Percentiles rank a stretch among this genome's conserved stretches.
These are phyloP conservation scores for Cyberlindnera mycetangii DNA, from an alignment of 805 yeast species.

Conservation along the genomic window DNA sequence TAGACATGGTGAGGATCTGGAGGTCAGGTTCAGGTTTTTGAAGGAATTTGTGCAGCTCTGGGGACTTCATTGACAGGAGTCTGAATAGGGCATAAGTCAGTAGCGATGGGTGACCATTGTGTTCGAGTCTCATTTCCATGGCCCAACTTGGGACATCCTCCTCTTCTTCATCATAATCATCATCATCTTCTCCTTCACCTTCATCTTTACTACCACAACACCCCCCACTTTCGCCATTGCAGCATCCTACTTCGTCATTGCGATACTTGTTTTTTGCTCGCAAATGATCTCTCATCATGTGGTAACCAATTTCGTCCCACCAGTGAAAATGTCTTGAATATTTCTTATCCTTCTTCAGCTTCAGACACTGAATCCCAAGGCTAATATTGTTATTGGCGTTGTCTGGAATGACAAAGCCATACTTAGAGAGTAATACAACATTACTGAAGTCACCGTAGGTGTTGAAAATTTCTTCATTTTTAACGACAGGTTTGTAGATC, in stretches of 20 bases:
- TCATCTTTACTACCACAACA: slow-evolving; percentile 17
- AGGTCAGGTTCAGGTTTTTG: slow-evolving; percentile 16
- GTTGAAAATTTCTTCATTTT: slow-evolving; percentile 67
- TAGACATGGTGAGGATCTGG: slow-evolving; percentile 16
- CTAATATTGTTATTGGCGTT: slow-evolving; percentile 56
- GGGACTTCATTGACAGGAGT: slow-evolving; percentile 31
- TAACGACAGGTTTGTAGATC: slow-evolving; percentile 39
- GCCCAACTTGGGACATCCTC: slow-evolving; percentile 40
- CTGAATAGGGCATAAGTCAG: slow-evolving; percentile 43
- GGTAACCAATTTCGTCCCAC: slow-evolving; percentile 48
- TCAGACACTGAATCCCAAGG: slow-evolving; percentile 49
- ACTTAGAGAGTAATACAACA: slow-evolving; percentile 62
- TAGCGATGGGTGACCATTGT: slow-evolving; percentile 43
- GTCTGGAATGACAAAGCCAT: slow-evolving; percentile 67
- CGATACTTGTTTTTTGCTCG: slow-evolving; percentile 15
- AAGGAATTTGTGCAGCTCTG: slow-evolving; percentile 28
- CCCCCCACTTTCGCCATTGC: no score
- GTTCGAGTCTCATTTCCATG: slow-evolving; percentile 37
- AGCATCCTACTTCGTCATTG: no score
- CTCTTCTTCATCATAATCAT: slow-evolving; percentile 17
- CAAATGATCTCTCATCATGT: slow-evolving; percentile 23
- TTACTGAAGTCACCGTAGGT: slow-evolving; percentile 78
- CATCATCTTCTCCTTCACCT: slow-evolving; percentile 22
- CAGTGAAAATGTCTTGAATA: slow-evolving; percentile 41
- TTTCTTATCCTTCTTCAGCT: slow-evolving; percentile 32